Base-by-base conservation (phyloP, 257 asterid species). In the Ilex asprella region DNA sequence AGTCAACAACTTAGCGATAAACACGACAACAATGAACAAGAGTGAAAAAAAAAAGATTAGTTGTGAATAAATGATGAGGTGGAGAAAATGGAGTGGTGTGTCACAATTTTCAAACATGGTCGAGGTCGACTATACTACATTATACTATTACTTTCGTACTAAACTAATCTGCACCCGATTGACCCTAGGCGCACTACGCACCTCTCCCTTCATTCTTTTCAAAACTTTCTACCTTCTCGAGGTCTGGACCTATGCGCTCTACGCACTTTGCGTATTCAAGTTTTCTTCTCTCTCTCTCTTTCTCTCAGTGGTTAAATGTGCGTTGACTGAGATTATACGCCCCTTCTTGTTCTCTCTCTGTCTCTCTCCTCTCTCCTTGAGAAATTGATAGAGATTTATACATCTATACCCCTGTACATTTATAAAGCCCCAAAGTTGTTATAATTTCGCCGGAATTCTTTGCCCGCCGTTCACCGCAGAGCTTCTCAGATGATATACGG, bases 251-350 rank as follows among this genome's bases (percentile, higher is more conserved):
- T 69, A 52, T 78, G 80, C 73, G 73, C 78, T 14, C 49, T 64
- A 61, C 83, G 79, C 80, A 81, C 78, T 58, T 82, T 81, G 84
- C 92, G 89, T 78, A 73, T 80, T 70, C 81, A 69, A 77, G 66
- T 82, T 71, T 69, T 68, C 53, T 44, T 71, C 70, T 65, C 73
- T 52, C 68, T 70, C 61, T 67, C 73, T 63, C 67, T 31, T 46
- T 43, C 27, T 55, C 21, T 55, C 49, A 29, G 41, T 53, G n/a
- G 30, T 54, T 31, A 16, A 47, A 30, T 16, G n/a, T 30, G 3
- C 14, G 7, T 11, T 27, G 39, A 12, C 43, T 10, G 10, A 7
- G 3, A 2, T 14, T 0, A 46, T 10, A 14, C 27, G 2, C 52
- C n/a, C n/a, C 11, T 10, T 6, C 52, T 2, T 10, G 4, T 14